A percentile compares a stretch with the other conserved stretches of the same genome.
Evolutionary conservation across 2,329 filamentous ascomycete genomes (phyloP).

Genomic region (Claviceps purpurea): DNA sequence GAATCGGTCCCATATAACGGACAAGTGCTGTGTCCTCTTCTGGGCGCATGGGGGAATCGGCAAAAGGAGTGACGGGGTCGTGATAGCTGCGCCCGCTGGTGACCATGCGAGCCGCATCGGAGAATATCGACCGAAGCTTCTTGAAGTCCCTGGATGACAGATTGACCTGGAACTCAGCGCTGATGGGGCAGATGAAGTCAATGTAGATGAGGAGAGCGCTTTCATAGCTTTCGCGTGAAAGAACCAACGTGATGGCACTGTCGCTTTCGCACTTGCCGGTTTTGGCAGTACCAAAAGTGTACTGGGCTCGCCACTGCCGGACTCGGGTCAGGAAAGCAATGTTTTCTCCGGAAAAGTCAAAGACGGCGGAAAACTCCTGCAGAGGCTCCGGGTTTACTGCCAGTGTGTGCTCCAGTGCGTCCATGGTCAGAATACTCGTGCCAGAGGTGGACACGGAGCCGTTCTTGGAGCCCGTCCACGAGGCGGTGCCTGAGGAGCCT

Average conservation of each 20-base stretch:
- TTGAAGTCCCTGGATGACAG: constrained; percentile 43
- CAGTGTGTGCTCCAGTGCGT: constrained; percentile 45
- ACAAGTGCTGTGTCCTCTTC: constrained; percentile 13
- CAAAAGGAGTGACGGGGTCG: constrained; percentile 32
- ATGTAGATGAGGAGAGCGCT: constrained; percentile 47
- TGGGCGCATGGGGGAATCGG: constrained; percentile 12
- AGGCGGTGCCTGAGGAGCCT: constrained; percentile 7
- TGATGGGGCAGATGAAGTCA: constrained; percentile 44
- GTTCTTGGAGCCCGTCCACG: constrained; percentile 23
- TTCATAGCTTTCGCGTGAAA: constrained; percentile 39
- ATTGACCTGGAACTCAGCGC: constrained; percentile 55
- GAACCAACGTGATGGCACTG: constrained; percentile 12
- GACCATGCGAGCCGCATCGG: constrained; percentile 33
- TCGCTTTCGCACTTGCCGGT: constrained; percentile 6
- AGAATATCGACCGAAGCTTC: constrained; percentile 43
- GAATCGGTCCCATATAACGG: constrained; percentile 31
- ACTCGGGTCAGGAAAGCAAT: constrained; percentile 50
- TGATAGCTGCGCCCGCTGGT: constrained; percentile 25
- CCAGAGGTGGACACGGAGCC: constrained; percentile 19
- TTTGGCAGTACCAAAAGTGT: constrained; percentile 13
- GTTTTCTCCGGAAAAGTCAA: constrained; percentile 56
- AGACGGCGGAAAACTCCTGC: constrained; percentile 46
- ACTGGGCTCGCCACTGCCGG: constrained; percentile 25
- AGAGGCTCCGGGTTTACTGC: constrained; percentile 41
- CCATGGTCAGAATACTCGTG: constrained; percentile 42